Base-by-base conservation (phyloP, 305 asterid species). In the Fraxinus angustifolia region DNA sequence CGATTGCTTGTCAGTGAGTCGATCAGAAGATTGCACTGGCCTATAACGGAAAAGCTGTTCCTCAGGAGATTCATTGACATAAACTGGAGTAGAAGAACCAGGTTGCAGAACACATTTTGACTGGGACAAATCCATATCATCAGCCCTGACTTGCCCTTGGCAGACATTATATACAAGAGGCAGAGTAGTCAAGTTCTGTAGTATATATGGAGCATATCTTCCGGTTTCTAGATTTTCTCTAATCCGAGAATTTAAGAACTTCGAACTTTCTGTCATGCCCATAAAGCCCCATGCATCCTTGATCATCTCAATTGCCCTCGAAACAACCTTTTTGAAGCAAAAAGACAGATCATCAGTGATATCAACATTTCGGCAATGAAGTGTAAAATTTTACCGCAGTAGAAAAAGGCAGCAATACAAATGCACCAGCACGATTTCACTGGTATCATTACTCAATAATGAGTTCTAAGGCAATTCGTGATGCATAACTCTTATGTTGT, bases 181-280 rank as follows among this genome's bases (percentile, higher is more conserved):
- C 85, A 94, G 84, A 3, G 97, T 90, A 81, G 99, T 94, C 81
- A 94, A 86, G 86, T 96, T 96, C 78, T 96, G 97, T 77, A 96
- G 89, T 87, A 93, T 82, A 87, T 96, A 96, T 2, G 99, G 99
- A 86, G 97, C 97, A 78, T 91, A 90, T 88, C 95, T 90, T 85
- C 90, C 78, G 16, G 88, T 58, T 75, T 88, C 90, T 78, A 91
- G 89, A 87, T 87, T 85, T 85, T 83, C 87, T 16, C 78, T 83
- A 76, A 86, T 85, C 81, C 79, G 89, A 80, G 84, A 86, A 86
- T 78, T 89, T 78, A 87, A 78, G 77, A 89, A 86, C 72, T 79
- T 85, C 71, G 86, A 81, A 72, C 79, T 82, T 83, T 91, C 91
- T 62, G 82, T 74, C 85, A 83, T 75, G 86, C 87, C 90, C 81